phyloP scores from a whole-genome alignment of 2,329 filamentous ascomycete species.

The Xylariaceae sp. region DNA sequence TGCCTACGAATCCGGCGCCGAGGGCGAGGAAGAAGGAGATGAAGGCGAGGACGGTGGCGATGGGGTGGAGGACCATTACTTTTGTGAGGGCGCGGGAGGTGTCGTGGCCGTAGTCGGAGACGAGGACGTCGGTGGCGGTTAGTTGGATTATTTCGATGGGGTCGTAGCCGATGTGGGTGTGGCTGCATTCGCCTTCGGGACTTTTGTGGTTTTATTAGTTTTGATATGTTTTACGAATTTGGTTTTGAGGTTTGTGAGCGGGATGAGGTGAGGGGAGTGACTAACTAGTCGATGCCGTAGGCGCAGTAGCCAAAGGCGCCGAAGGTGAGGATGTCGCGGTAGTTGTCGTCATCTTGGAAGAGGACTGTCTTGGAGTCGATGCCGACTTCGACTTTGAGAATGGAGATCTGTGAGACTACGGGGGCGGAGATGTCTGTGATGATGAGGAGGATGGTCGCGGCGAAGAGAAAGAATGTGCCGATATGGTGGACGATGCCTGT shows the following conservation, averaged over 20 bases:
- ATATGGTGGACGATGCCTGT: conserved; percentile 38
- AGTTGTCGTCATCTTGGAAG: conserved; percentile 7
- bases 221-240: background rate
- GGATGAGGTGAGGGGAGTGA: background rate
- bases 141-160: conserved; percentile 22
- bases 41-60: conserved; percentile 35
- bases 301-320: conserved; percentile 45
- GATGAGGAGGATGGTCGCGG: conserved; percentile 41
- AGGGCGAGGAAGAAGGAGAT: conserved; percentile 42
- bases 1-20: conserved; percentile 40
- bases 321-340: conserved; percentile 32
- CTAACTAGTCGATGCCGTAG: conserved; percentile 18
- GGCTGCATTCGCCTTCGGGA: conserved; percentile 23
- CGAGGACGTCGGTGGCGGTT: conserved; percentile 24
- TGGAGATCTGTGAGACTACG: conserved; percentile 38
- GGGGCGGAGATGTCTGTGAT: conserved; percentile 44
- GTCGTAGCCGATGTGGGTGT: conserved; percentile 27
- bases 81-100: conserved; percentile 38
- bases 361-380: conserved; percentile 2
- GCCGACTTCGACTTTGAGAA: conserved; percentile 39
- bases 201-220: conserved; percentile 12
- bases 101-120: conserved; percentile 34
- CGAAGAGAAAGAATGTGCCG: conserved; percentile 42
- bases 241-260: too few relatives aligned
- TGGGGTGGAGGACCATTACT: conserved; percentile 41